Evolutionary conservation across 2,329 filamentous ascomycete genomes (phyloP), one percentile per base, ranked within the genome.

Genomic region (Alternaria tenuissima): DNA sequence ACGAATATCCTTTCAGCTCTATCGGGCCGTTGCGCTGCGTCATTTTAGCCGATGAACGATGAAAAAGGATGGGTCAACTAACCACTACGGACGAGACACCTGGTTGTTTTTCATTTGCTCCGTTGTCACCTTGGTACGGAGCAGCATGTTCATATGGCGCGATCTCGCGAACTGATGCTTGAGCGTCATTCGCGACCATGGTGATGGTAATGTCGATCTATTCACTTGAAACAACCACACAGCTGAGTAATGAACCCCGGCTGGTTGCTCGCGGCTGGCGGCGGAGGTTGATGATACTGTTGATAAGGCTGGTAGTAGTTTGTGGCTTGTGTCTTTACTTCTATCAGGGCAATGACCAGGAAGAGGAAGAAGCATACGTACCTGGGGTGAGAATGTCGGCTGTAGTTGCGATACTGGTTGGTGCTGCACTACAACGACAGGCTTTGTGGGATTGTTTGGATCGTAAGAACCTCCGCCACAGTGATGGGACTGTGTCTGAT

Each of bases 171-270:
- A 59, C 51, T 7, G 68, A 66, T 0, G 60, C 54, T 22, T 69
- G 57, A 20, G 64, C 56, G 26, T 61, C 57, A 3, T 62, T 61
- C 16, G 32, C 26, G 26, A 39, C 20, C 65, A 71, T 69, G 6
- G 28, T 62, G 16, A 20, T 11, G 14, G 6, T 14, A 3, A 0
- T 16, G 16, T 3, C 1, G 14, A 9, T 7, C 20, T 38, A 2
- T 43, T 32, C 57, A 64, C 18, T 43, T 44, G 53, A 64, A 59
- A 41, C 55, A 72, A 34, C 39, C 61, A 64, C 67, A 69, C 38
- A 72, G 55, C 36, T 69, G 68, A 12, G 61, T 52, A 16, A 72
- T 52, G 22, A 71, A 54, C 3, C 69, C 67, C 22, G 68, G 63
- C 4, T 43, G 63, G 1, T 54, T 38, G 14, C 30, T 62, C 9